These are phyloP conservation scores for Mycena capillaripes DNA, from an alignment of 768 basidiomycete genomes.

Conservation along the genomic window DNA sequence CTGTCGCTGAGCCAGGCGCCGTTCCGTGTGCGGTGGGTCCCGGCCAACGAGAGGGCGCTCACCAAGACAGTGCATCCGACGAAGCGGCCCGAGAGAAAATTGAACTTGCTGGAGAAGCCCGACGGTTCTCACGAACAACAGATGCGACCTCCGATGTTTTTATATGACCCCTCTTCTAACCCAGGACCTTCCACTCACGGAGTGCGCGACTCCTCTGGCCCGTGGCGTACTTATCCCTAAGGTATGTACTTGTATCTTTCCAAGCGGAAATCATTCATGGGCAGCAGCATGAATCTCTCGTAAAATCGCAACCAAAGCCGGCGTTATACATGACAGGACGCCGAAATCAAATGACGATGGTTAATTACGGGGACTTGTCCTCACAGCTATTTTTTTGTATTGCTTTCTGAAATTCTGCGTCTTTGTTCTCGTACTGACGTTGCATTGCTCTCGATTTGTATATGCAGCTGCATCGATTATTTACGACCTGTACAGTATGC, in stretches of 20 bases:
- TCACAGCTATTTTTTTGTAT: background rate
- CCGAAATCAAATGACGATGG: background rate
- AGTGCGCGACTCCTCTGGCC: background rate
- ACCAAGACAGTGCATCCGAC: background rate
- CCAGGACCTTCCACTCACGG: background rate
- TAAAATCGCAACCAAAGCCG: too few relatives aligned
- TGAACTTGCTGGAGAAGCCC: background rate
- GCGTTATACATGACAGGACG: too few relatives aligned
- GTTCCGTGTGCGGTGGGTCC: conserved; percentile 25
- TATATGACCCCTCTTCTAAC: background rate
- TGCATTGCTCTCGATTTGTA: background rate
- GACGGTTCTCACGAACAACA: background rate
- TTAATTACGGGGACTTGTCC: background rate
- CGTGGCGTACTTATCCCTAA: background rate
- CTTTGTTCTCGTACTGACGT: background rate
- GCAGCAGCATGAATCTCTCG: background rate
- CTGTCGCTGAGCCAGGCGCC: conserved; percentile 5
- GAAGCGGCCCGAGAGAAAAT: background rate
- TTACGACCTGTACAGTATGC: background rate
- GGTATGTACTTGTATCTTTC: too few relatives aligned
- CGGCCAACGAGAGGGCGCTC: background rate
- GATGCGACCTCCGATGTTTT: background rate
- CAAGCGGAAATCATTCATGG: too few relatives aligned
- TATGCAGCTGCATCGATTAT: background rate
- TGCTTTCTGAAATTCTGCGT: background rate